Evolutionary conservation across 331 rosid species (phyloP).

Genomic region (Rosa hybrid): DNA sequence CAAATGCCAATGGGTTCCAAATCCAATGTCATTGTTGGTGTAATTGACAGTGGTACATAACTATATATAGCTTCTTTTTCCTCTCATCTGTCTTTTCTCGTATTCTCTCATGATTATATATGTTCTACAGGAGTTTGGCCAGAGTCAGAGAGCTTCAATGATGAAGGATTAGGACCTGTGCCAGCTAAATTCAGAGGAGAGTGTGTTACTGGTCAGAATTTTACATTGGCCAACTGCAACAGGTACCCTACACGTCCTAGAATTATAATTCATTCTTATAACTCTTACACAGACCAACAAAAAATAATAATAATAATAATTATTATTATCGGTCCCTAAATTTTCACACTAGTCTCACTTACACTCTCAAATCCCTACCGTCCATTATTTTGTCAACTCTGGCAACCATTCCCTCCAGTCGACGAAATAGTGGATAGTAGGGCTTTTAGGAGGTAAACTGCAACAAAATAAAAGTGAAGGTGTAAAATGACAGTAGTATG

Average conservation of each 20-base stretch:
- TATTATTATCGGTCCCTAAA: background rate
- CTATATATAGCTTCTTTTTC: conserved; percentile 5
- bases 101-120: conserved; percentile 4
- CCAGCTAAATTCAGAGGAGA: conserved; percentile 66
- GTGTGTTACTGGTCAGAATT: conserved; percentile 59
- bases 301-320: background rate
- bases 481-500: background rate
- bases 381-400: background rate
- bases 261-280: background rate
- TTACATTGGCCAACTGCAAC: conserved; percentile 65
- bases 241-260: conserved; percentile 35
- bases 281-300: background rate
- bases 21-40: conserved; percentile 63
- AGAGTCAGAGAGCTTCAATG: conserved; percentile 67
- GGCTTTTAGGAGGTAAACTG: background rate
- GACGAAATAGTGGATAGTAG: background rate
- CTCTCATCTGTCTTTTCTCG: background rate
- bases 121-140: conserved; percentile 67
- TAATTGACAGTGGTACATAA: conserved; percentile 57
- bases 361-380: background rate
- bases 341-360: background rate
- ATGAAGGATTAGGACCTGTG: conserved; percentile 63
- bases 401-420: background rate
- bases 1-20: conserved; percentile 30
- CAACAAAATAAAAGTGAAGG: background rate